Percentiles rank a stretch among this genome's conserved stretches.
Conservation (phyloP, 1,139 yeast species). For the Blastobotrys petasosporus region DNA sequence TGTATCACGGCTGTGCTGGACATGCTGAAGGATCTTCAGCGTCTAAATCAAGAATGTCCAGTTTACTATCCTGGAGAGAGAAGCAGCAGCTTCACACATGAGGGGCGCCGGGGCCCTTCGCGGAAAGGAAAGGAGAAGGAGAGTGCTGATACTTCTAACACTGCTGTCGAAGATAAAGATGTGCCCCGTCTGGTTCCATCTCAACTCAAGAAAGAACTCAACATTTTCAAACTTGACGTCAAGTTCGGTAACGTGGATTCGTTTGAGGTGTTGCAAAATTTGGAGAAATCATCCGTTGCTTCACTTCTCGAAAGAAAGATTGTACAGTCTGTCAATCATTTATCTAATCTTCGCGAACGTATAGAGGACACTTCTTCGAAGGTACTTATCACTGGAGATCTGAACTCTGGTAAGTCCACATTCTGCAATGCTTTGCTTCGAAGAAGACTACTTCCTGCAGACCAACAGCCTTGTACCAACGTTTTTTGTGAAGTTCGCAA, state of each 20-base stretch:
- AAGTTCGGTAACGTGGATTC: slow-evolving; percentile 50
- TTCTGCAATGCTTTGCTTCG: slow-evolving; percentile 87
- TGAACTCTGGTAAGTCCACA: slow-evolving; percentile 94
- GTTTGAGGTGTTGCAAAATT: slow-evolving; percentile 42
- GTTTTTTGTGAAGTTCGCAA: slow-evolving; percentile 94
- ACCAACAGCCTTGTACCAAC: slow-evolving; percentile 96
- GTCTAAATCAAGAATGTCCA: slow-evolving; percentile 54
- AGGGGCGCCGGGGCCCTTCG: not conserved
- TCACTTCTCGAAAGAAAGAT: slow-evolving; percentile 60
- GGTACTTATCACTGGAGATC: slow-evolving; percentile 93
- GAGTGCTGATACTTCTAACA: slow-evolving; percentile 2
- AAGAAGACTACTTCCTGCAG: slow-evolving; percentile 79
- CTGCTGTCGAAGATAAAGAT: slow-evolving; percentile 23
- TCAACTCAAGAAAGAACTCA: slow-evolving; percentile 38
- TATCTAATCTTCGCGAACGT: slow-evolving; percentile 69
- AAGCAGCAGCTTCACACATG: not conserved
- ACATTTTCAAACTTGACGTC: slow-evolving; percentile 57
- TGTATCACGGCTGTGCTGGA: slow-evolving; percentile 54
- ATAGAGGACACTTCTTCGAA: slow-evolving; percentile 90
- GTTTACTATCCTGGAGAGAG: slow-evolving; percentile 52
- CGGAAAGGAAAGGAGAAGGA: not conserved
- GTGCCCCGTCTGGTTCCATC: slow-evolving; percentile 23
- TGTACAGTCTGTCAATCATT: slow-evolving; percentile 55
- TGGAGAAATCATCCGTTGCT: slow-evolving; percentile 63
- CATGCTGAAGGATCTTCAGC: slow-evolving; percentile 48